A percentile compares a stretch with the other conserved stretches of the same genome.
Evolutionary conservation across 768 basidiomycete genomes (phyloP).

Genomic region (Suillus spraguei): DNA sequence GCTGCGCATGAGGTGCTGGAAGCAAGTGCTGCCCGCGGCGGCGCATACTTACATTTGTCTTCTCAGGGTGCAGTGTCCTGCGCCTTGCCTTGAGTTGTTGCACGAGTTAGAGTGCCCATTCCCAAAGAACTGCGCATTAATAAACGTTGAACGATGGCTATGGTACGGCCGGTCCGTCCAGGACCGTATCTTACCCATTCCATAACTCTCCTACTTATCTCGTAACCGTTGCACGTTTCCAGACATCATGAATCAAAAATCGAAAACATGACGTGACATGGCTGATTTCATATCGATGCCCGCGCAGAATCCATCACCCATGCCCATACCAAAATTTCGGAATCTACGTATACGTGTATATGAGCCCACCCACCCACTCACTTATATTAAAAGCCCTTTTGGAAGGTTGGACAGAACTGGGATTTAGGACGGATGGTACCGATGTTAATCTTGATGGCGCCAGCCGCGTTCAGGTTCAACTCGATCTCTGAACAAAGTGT

Average conservation of each 20-base stretch:
- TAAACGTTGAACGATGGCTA: background rate
- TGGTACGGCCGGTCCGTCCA: background rate
- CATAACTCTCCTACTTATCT: background rate
- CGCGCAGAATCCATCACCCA: background rate
- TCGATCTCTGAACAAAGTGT: background rate
- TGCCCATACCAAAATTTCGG: background rate
- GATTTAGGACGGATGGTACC: background rate
- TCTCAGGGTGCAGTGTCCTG: background rate
- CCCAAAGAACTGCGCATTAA: background rate
- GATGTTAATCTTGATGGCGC: background rate
- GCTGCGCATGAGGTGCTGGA: background rate
- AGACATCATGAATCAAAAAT: background rate
- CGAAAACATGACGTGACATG: background rate
- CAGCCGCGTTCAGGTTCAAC: background rate
- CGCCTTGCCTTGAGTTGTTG: background rate
- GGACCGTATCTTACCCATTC: background rate
- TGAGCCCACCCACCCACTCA: background rate
- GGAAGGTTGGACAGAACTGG: background rate
- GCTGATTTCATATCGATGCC: constrained; percentile 1
- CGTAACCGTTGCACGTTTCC: background rate
- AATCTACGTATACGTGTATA: constrained; percentile 4
- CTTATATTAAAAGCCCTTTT: background rate
- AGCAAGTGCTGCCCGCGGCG: background rate
- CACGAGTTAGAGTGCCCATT: background rate
- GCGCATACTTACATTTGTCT: background rate